Base-by-base conservation (phyloP, 345 rosid genomes). In the Acer campestre region DNA sequence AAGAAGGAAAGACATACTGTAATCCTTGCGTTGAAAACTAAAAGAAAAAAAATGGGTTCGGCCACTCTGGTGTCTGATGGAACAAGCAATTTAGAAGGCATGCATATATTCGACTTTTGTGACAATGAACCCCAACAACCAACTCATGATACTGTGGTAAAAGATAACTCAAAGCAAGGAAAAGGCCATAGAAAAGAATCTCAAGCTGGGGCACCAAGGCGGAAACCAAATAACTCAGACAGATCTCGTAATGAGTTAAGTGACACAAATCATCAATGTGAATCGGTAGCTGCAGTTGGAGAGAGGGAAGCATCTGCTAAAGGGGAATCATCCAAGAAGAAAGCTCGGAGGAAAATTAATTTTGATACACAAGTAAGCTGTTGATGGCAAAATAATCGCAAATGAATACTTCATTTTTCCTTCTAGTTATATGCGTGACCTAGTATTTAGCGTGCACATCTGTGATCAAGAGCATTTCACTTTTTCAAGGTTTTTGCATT, bases 341-440 rank as follows among this genome's bases (percentile, higher is more conserved):
- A 46, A 67, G 58, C 78, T 35, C 70, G 16, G 69, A 86, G 84
- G 77, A 82, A 71, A 82, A 69, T 84, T 83, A 67, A 42, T 71
- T 83, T 84, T 80, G 86, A 81, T 70, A n/a, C 44, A 53, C 67
- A 68, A 56, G 91, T 88, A 79, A 86, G 88, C 38, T 81, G 62
- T 67, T 73, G 9, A 10, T 62, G 46, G 3, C 11, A 59, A 27
- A 46, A 13, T 16, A 53, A 22, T 14, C 40, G 22, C 31, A 23
- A 23, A 38, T 17, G 6, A 16, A 46, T 29, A 27, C 22, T 70
- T 6, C n/a, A 0, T 62, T 40, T 10, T 46, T 2, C 18, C 38
- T 27, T 65, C 38, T 14, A 6, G 48, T 49, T 18, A 7, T 49
- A 18, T 8, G 51, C 22, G 12, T 65, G 49, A 14, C 23, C 23